Percentiles rank a stretch among this genome's conserved stretches.
Conservation (phyloP, 139 green algal species). For the Penium margaritaceum region DNA sequence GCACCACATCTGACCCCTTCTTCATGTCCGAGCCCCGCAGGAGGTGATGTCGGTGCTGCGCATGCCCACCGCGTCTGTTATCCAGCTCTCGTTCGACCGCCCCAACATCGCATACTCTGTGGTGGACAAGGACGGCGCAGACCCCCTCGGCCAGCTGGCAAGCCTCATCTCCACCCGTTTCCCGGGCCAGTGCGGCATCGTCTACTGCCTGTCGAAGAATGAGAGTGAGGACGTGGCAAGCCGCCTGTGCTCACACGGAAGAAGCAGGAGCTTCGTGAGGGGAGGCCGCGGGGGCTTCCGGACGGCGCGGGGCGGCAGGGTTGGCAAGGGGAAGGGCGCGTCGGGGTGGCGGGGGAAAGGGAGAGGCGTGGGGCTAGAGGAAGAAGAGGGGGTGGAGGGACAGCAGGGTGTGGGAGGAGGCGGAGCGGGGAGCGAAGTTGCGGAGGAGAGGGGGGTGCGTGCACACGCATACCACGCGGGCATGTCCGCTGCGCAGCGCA, state of each 20-base stretch:
- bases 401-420: not conserved
- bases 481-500: constrained; percentile 68
- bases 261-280: no score
- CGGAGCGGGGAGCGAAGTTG: no score
- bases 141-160: constrained; percentile 20
- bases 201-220: constrained; percentile 77
- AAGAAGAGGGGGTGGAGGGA: not conserved
- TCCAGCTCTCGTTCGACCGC: constrained; percentile 70
- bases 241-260: constrained; percentile 50
- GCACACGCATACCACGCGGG: constrained; percentile 78
- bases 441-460: no score
- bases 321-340: no score
- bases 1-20: no score
- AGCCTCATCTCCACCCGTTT: constrained; percentile 41
- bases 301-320: not conserved
- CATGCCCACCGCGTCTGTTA: constrained; percentile 47
- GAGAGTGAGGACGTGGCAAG: constrained; percentile 51
- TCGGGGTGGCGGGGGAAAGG: not conserved
- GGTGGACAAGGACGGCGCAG: constrained; percentile 10
- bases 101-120: constrained; percentile 62
- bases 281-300: not conserved
- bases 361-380: not conserved
- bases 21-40: no score
- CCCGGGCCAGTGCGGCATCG: constrained; percentile 67
- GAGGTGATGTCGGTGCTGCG: constrained; percentile 65